Evolutionary conservation across 2,329 filamentous ascomycete species (phyloP).

Genomic region (Aspergillus japonicus): DNA sequence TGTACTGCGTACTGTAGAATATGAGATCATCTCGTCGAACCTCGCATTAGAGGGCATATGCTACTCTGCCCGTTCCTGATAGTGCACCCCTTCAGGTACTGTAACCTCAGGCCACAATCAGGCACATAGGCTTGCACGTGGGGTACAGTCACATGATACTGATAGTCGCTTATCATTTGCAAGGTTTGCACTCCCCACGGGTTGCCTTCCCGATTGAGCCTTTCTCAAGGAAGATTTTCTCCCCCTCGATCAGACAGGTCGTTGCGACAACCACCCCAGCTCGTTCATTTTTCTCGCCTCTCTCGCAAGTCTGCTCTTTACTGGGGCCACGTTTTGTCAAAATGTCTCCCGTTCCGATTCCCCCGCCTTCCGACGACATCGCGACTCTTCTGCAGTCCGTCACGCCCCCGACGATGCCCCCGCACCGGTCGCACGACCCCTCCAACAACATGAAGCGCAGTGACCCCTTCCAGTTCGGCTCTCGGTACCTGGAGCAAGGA

Average conservation of each 20-base stretch:
- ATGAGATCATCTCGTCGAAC: no score
- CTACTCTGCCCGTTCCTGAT: no score
- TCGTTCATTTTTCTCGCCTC: neutral
- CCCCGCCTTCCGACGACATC: conserved; percentile 28
- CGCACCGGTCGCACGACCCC: conserved; percentile 68
- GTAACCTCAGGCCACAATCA: neutral
- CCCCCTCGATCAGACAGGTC: neutral
- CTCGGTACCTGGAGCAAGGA: conserved; percentile 75
- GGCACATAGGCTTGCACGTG: neutral
- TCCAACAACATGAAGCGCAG: conserved; percentile 76
- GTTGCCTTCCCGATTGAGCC: neutral
- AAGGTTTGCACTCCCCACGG: conserved; percentile 4
- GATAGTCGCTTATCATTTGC: conserved; percentile 7
- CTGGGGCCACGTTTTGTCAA: neutral
- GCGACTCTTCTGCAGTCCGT: conserved; percentile 45
- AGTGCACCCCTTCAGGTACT: no score
- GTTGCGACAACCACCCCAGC: neutral
- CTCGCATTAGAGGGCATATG: no score
- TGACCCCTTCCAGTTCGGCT: conserved; percentile 95
- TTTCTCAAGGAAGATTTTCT: neutral
- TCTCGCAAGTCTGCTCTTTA: neutral
- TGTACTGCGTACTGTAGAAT: no score
- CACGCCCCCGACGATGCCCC: conserved; percentile 47
- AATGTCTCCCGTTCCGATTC: conserved; percentile 13
- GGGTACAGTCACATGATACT: conserved; percentile 4